These are phyloP conservation scores for Rhizoclosmatium sp. DNA, from an alignment of 192 early-diverging fungal genomes.

Conservation along the genomic window DNA sequence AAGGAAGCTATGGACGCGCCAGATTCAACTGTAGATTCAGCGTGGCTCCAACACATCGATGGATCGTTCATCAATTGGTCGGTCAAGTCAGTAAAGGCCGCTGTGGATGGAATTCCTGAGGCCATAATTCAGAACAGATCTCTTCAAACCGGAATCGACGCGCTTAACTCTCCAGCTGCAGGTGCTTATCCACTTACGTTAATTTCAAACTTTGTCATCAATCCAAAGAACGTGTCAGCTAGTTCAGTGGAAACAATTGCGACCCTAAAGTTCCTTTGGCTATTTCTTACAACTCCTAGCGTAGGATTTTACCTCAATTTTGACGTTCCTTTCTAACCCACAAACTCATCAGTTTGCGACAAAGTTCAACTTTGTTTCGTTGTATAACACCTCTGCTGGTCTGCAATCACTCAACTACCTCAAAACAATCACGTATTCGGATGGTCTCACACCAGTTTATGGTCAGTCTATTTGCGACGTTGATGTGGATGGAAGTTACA, in stretches of 20 bases:
- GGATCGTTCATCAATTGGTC: neutral
- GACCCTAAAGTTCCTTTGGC: neutral
- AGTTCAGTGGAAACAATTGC: neutral
- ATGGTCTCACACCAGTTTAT: neutral
- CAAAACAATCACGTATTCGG: neutral
- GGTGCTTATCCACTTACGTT: neutral
- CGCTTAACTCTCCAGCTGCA: neutral
- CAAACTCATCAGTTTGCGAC: neutral
- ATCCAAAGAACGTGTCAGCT: neutral
- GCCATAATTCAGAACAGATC: neutral
- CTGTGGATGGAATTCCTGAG: neutral
- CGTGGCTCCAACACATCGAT: neutral
- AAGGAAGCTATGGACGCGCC: neutral
- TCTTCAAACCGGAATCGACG: neutral
- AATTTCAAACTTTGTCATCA: neutral
- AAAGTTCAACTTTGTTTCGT: neutral
- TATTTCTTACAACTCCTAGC: neutral
- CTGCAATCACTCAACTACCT: neutral
- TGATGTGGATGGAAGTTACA: neutral
- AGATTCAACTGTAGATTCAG: neutral
- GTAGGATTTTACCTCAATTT: neutral
- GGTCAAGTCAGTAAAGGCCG: neutral
- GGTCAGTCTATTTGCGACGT: slow-evolving; percentile 1
- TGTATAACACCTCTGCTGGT: neutral
- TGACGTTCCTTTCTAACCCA: neutral